A percentile compares a stretch with the other conserved stretches of the same genome.
phyloP scores from a whole-genome alignment of 169 alveolate species.

The Theileria parva region DNA sequence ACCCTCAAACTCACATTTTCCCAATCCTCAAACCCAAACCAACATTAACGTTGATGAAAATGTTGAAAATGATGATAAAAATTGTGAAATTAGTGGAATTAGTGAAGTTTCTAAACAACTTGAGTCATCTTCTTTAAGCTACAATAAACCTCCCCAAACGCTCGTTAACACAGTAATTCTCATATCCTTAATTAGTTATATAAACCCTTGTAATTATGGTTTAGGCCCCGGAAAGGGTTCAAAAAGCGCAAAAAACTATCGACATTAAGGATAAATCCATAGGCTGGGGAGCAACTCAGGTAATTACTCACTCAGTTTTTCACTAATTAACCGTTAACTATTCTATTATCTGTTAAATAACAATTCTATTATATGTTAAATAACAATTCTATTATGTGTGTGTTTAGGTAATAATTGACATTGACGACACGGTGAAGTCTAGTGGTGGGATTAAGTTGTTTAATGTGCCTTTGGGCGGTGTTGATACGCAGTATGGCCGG shows the following conservation, averaged over 20 bases:
- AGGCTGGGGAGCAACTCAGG: constrained; percentile 72
- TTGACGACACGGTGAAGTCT: constrained; percentile 83
- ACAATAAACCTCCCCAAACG: not conserved
- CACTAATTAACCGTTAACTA: too few relatives aligned
- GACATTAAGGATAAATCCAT: constrained; percentile 47
- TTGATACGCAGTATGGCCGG: constrained; percentile 81
- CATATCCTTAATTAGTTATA: constrained; percentile 2
- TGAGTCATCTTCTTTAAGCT: not conserved
- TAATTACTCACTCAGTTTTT: not conserved
- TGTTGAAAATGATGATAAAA: not conserved
- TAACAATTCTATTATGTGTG: constrained; percentile 8
- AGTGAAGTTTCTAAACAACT: not conserved
- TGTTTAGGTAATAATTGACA: constrained; percentile 76
- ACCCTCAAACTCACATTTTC: not conserved
- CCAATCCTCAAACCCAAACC: not conserved
- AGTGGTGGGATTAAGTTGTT: constrained; percentile 82
- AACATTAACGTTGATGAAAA: not conserved
- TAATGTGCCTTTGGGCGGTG: constrained; percentile 82
- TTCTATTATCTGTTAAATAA: too few relatives aligned
- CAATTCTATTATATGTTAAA: not conserved
- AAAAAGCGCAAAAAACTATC: constrained; percentile 11
- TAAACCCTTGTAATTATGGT: not conserved
- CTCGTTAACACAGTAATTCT: too few relatives aligned
- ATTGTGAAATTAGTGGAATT: not conserved
- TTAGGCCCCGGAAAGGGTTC: constrained; percentile 19